These are phyloP conservation scores for Grigorovia humatica DNA, from an alignment of 805 yeast genomes.

Conservation along the genomic window DNA sequence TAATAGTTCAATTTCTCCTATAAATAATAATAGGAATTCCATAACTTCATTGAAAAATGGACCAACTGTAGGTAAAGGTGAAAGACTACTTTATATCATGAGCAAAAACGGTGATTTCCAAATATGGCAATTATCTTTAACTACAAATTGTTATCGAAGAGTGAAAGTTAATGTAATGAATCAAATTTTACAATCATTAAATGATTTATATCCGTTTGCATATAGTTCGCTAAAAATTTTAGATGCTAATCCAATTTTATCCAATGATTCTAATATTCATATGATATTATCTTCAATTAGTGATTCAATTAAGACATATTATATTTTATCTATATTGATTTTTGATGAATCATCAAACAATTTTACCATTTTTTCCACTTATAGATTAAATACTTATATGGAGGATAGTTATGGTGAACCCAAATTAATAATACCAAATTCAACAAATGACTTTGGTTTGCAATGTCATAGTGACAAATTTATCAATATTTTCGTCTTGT, in stretches of 20 bases:
- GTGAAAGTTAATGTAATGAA: slow-evolving; percentile 30
- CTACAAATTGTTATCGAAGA: slow-evolving; percentile 33
- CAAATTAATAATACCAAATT: slow-evolving; percentile 9
- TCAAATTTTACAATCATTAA: slow-evolving; percentile 32
- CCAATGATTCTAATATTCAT: slow-evolving; percentile 33
- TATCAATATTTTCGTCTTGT: slow-evolving; percentile 46
- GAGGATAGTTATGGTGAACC: slow-evolving; percentile 9
- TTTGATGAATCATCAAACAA: slow-evolving; percentile 38
- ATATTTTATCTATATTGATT: slow-evolving; percentile 45
- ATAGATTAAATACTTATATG: slow-evolving; percentile 46
- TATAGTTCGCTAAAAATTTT: slow-evolving; percentile 41
- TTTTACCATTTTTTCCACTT: slow-evolving; percentile 50
- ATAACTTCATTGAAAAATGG: slow-evolving; percentile 53
- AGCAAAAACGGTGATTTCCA: slow-evolving; percentile 38
- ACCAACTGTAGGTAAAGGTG: slow-evolving; percentile 40
- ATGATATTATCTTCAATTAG: slow-evolving; percentile 41
- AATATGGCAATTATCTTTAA: slow-evolving; percentile 39
- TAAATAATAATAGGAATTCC: slow-evolving; percentile 13
- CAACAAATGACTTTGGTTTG: slow-evolving; percentile 6
- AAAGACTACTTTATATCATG: slow-evolving; percentile 32
- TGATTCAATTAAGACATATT: slow-evolving; percentile 25
- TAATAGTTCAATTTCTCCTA: not conserved
- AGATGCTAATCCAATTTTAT: slow-evolving; percentile 46
- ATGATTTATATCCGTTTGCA: slow-evolving; percentile 43
- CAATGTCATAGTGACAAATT: slow-evolving; percentile 4